These are phyloP conservation scores for Oryza officinalis DNA, from an alignment of 176 grass and related monocot genomes.

Conservation along the genomic window DNA sequence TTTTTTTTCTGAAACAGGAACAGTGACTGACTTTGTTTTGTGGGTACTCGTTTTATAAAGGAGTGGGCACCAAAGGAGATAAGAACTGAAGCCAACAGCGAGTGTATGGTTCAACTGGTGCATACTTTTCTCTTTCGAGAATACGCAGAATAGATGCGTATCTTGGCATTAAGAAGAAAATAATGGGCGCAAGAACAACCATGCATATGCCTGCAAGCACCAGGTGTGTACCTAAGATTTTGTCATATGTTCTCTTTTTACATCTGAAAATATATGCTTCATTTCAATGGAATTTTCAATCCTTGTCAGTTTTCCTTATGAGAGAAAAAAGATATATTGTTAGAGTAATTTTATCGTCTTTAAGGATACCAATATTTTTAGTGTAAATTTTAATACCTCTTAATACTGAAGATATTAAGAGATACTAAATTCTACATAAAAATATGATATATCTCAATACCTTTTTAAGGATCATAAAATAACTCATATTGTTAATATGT, in stretches of 20 bases:
- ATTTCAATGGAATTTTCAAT: neutral
- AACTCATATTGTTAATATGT: neutral
- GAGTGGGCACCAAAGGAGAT: conserved; percentile 7
- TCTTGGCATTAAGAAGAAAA: neutral
- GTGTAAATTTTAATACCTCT: too few relatives aligned
- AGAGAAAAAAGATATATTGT: neutral
- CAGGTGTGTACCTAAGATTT: neutral
- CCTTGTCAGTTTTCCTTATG: neutral
- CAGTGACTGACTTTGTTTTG: conserved; percentile 16
- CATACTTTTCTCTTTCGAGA: neutral
- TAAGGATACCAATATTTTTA: too few relatives aligned
- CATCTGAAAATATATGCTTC: neutral
- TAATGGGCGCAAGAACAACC: neutral
- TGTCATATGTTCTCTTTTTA: neutral
- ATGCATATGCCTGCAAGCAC: neutral
- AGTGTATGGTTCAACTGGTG: conserved; percentile 7
- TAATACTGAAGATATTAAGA: too few relatives aligned
- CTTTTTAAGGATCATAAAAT: too few relatives aligned
- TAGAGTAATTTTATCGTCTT: too few relatives aligned
- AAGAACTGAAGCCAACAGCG: conserved; percentile 22
- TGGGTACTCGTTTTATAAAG: conserved; percentile 17
- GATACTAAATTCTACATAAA: too few relatives aligned
- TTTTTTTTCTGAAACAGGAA: conserved; percentile 11
- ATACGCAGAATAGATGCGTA: neutral
- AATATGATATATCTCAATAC: too few relatives aligned